Evolutionary conservation across 2,329 filamentous ascomycete species (phyloP), one percentile per base, ranked within the genome.

Genomic region (Fusarium praegraminearum): DNA sequence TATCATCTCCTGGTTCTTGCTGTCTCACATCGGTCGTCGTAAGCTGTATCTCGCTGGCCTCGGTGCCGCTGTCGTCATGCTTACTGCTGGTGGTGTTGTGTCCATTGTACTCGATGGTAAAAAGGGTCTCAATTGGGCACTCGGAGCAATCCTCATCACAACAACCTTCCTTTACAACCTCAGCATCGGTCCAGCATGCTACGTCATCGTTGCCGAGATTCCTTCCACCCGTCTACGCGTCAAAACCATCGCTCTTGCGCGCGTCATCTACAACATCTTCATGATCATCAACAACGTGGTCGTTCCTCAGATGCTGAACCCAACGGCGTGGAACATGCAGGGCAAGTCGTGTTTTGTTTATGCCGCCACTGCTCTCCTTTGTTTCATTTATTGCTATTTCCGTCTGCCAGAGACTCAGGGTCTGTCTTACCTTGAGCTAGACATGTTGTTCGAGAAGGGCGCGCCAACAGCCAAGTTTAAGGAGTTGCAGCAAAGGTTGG

Each of bases 1-100:
- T 20, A 70, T 81, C 16, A 57, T 82, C 35, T 82, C 81, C 10
- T 82, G 80, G 76, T 75, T 79, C 18, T 75, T 80, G 18, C 77
- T 83, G 8, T 76, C 77, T 33, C 69, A 72, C 2, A 73, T 78
- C 24, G 82, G 82, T 9, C 80, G 82, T 3, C 76, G 82, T 7
- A 67, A 52, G n/a, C 76, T 83, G 35, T 83, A 79, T 58, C 62
- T 83, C 5, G 49, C 43, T 5, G 82, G 83, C 1, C 74, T 82
- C 47, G 66, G 57, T 1, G 72, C 59, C 24, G 55, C 69, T 24
- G 69, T 76, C 0, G 26, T 77, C 3, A 74, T 83, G n/a, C 74
- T 84, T 6, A 74, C 77, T 30, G 67, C 76, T 2, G 80, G 83
- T 20, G 82, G 81, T 18, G 72, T 82, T 11, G 69, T 82, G 1